phyloP scores from a whole-genome alignment of 148 eudicot species.

The Amaranthus cruentus region DNA sequence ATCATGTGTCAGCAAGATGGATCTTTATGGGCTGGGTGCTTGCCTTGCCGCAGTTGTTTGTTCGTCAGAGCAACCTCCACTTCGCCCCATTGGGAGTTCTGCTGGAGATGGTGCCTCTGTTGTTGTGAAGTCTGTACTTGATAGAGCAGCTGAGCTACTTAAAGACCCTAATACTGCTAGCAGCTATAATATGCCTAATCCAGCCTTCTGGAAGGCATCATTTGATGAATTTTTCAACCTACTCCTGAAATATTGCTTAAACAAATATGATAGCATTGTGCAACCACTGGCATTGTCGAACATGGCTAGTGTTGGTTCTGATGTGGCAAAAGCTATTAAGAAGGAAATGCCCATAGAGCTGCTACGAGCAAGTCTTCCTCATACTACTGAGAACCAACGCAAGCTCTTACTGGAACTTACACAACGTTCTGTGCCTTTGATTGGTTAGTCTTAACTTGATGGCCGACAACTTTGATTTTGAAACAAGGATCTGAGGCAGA shows the following conservation, averaged over 20 bases:
- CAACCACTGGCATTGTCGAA: slow-evolving; percentile 42
- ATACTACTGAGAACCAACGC: slow-evolving; percentile 68
- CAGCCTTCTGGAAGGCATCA: slow-evolving; percentile 84
- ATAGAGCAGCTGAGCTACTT: slow-evolving; percentile 67
- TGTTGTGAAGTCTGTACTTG: slow-evolving; percentile 63
- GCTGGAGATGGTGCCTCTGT: slow-evolving; percentile 86
- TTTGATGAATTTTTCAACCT: slow-evolving; percentile 83
- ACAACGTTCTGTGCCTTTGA: slow-evolving; percentile 65
- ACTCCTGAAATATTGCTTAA: slow-evolving; percentile 74
- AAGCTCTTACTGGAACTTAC: slow-evolving; percentile 74
- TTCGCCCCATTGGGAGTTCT: slow-evolving; percentile 76
- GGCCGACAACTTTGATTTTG: slow-evolving; percentile 10
- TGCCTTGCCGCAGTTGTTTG: slow-evolving; percentile 96
- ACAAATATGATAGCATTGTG: slow-evolving; percentile 65
- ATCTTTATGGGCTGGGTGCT: slow-evolving; percentile 82
- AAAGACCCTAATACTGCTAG: slow-evolving; percentile 43
- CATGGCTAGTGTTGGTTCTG: slow-evolving; percentile 39
- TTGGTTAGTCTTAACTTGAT: slow-evolving; percentile 36
- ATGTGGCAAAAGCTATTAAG: slow-evolving; percentile 59
- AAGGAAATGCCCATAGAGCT: slow-evolving; percentile 96
- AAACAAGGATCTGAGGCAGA: background rate
- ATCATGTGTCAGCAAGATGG: slow-evolving; percentile 54
- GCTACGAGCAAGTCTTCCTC: slow-evolving; percentile 85
- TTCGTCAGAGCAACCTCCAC: slow-evolving; percentile 79
- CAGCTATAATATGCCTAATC: slow-evolving; percentile 41